Conservation (phyloP, 371 early-diverging fungal species). For the Funneliformis caledonium region DNA sequence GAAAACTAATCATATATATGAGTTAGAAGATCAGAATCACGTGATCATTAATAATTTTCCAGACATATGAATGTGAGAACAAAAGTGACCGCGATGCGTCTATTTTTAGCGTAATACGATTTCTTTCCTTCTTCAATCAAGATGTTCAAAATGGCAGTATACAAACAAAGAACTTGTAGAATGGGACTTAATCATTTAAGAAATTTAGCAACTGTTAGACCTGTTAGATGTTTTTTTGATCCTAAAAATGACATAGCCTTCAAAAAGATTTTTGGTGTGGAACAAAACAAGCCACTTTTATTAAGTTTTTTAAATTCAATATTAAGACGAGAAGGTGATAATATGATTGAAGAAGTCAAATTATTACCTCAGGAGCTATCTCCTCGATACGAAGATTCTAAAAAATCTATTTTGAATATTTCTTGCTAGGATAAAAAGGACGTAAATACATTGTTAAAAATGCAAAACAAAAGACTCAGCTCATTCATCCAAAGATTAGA, state of each 20-base stretch:
- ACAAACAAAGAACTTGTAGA: no score
- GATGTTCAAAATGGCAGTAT: no score
- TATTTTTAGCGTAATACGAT: no score
- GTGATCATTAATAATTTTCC: no score
- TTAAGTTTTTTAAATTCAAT: slow-evolving; percentile 13
- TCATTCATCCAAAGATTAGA: not conserved
- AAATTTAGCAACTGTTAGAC: no score
- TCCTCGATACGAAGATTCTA: not conserved
- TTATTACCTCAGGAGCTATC: not conserved
- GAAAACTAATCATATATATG: no score
- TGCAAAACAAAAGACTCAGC: not conserved
- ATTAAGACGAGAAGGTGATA: slow-evolving; percentile 5
- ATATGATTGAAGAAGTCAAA: not conserved
- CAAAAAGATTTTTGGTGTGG: not conserved
- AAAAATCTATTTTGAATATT: slow-evolving; percentile 8
- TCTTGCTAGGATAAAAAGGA: not conserved
- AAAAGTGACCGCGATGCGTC: no score
- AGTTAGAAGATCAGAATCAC: no score
- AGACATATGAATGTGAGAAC: no score
- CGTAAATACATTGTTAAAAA: not conserved
- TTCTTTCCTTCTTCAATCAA: no score
- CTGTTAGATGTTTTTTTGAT: not conserved
- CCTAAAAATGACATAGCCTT: slow-evolving; percentile 13
- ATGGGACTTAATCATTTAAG: no score
- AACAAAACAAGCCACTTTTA: slow-evolving; percentile 4